phyloP scores from a whole-genome alignment of 306 rosid genomes.

The Quercus gilva region DNA sequence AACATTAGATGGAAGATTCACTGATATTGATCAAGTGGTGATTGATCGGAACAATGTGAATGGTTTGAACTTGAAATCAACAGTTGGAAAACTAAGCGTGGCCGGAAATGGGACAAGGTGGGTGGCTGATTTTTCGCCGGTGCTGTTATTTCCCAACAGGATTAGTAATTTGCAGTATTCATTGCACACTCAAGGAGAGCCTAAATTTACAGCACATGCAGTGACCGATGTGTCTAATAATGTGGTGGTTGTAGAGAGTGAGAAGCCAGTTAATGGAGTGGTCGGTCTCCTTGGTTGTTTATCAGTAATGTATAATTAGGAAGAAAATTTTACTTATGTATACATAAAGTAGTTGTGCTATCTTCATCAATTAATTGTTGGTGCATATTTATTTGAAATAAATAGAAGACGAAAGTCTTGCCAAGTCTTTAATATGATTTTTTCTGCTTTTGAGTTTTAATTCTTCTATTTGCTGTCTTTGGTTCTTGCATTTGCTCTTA shows the following conservation, averaged over 20 bases:
- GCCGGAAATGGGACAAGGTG: slow-evolving; percentile 49
- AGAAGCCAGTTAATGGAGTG: slow-evolving; percentile 22
- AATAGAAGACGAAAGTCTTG: not conserved
- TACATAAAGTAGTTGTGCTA: not conserved
- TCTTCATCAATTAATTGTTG: not conserved
- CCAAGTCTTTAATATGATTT: not conserved
- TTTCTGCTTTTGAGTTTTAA: no score
- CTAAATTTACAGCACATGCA: slow-evolving; percentile 50
- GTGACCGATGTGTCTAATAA: slow-evolving; percentile 50
- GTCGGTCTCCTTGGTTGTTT: slow-evolving; percentile 31
- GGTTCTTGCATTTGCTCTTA: no score
- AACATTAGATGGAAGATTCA: slow-evolving; percentile 46
- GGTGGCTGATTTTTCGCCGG: slow-evolving; percentile 54
- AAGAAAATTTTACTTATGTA: not conserved
- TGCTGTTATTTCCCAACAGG: slow-evolving; percentile 52
- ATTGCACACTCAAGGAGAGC: slow-evolving; percentile 33
- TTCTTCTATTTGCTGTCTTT: no score
- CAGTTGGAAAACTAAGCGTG: slow-evolving; percentile 45
- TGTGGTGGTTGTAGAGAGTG: slow-evolving; percentile 45
- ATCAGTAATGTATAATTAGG: slow-evolving; percentile 15
- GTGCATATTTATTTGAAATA: not conserved
- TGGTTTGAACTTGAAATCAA: slow-evolving; percentile 61
- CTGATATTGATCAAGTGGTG: slow-evolving; percentile 56
- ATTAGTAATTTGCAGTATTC: slow-evolving; percentile 54
- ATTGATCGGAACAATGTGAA: slow-evolving; percentile 59